Evolutionary conservation across 2,329 filamentous ascomycete genomes (phyloP).

Genomic region (Neophaeococcomyces mojaviensis): DNA sequence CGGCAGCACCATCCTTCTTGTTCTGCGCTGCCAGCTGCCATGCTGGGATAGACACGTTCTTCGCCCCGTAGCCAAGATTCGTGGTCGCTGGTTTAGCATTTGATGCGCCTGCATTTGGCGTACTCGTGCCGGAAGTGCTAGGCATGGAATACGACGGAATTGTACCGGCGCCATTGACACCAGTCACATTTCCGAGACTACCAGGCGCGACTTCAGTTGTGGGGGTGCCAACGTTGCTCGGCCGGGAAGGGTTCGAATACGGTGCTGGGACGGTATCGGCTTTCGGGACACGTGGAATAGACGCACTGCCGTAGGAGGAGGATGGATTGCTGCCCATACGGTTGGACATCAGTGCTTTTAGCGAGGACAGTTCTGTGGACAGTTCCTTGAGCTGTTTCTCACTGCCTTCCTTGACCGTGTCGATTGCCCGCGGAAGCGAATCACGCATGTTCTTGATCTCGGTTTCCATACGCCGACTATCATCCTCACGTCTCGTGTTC

Average conservation of each 20-base stretch:
- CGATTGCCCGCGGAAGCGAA: conserved; percentile 78
- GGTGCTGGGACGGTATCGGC: conserved; percentile 4
- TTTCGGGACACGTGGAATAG: conserved; percentile 25
- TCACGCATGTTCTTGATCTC: conserved; percentile 78
- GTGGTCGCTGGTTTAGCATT: conserved; percentile 11
- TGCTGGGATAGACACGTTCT: conserved; percentile 64
- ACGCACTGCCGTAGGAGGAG: conserved; percentile 23
- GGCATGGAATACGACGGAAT: conserved; percentile 17
- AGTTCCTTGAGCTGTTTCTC: conserved; percentile 78
- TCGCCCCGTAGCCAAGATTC: conserved; percentile 17
- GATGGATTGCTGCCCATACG: conserved; percentile 38
- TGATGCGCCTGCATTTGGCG: conserved; percentile 5
- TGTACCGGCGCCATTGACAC: conserved; percentile 9
- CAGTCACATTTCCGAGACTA: conserved; percentile 9
- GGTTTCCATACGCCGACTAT: conserved; percentile 75
- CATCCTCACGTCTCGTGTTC: conserved; percentile 75
- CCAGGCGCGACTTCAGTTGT: conserved; percentile 9
- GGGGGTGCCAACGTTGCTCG: conserved; percentile 9
- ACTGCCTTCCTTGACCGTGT: conserved; percentile 76
- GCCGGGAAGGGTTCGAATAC: not conserved
- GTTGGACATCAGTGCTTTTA: conserved; percentile 77
- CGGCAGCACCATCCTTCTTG: conserved; percentile 14
- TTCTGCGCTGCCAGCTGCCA: conserved; percentile 70
- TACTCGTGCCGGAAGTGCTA: conserved; percentile 9
- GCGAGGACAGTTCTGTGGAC: conserved; percentile 76